Evolutionary conservation across 192 early-diverging fungal genomes (phyloP).

Genomic region (Backusella westeae): DNA sequence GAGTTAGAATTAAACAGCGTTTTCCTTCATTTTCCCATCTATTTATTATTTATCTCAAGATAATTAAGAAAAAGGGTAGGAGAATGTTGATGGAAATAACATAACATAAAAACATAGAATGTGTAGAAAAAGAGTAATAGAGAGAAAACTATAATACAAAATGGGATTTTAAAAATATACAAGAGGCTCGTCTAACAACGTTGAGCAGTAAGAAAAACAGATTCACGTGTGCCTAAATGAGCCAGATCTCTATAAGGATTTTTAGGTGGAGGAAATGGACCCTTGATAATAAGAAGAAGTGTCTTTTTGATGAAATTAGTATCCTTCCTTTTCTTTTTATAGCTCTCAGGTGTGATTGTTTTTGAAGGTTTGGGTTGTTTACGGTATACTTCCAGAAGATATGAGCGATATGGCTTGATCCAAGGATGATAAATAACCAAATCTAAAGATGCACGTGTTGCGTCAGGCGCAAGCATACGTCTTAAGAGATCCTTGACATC

Average conservation of each 20-base stretch:
- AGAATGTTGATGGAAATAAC: background rate
- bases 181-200: background rate
- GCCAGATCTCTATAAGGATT: slow-evolving; percentile 26
- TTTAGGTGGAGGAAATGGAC: slow-evolving; percentile 32
- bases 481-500: slow-evolving; percentile 37
- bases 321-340: background rate
- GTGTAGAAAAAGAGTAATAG: background rate
- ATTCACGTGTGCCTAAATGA: slow-evolving; percentile 26
- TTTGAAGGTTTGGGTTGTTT: background rate
- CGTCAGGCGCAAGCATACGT: slow-evolving; percentile 33
- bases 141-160: background rate
- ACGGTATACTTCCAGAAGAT: background rate
- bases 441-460: slow-evolving; percentile 34
- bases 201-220: slow-evolving; percentile 12
- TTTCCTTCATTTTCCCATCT: background rate
- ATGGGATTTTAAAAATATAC: background rate
- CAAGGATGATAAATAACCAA: slow-evolving; percentile 37
- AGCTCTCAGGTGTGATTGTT: background rate
- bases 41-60: background rate
- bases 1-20: background rate
- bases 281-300: slow-evolving; percentile 10
- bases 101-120: background rate
- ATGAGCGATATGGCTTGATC: slow-evolving; percentile 28
- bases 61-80: background rate
- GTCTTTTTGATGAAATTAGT: background rate